A percentile compares a stretch with the other conserved stretches of the same genome.
phyloP scores from a whole-genome alignment of 2,329 filamentous ascomycete genomes.

The Aspergillus luchuensis region DNA sequence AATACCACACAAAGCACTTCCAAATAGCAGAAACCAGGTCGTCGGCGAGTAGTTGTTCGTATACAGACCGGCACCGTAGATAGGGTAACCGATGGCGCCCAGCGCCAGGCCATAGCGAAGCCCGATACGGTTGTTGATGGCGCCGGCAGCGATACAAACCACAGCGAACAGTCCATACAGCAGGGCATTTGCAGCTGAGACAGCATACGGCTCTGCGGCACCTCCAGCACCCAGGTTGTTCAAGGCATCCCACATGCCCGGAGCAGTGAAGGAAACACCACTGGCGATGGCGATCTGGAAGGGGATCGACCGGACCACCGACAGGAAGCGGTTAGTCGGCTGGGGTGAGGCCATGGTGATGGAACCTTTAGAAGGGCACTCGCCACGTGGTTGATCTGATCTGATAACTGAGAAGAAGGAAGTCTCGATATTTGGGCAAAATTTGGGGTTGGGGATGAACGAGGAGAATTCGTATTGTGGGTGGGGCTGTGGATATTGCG shows the following conservation, averaged over 20 bases:
- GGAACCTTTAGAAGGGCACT: too few relatives aligned
- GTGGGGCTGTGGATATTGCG: too few relatives aligned
- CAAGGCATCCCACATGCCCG: constrained; percentile 18
- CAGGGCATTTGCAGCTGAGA: constrained; percentile 13
- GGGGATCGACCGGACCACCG: constrained; percentile 13
- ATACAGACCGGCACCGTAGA: constrained; percentile 16
- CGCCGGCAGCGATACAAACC: constrained; percentile 15
- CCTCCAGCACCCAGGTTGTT: constrained; percentile 17
- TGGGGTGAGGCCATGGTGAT: too few relatives aligned
- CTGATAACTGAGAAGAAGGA: too few relatives aligned
- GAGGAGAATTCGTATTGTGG: too few relatives aligned
- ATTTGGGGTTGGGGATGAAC: too few relatives aligned
- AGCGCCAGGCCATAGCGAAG: constrained; percentile 12
- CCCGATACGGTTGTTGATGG: constrained; percentile 18
- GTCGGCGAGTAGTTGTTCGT: constrained; percentile 16
- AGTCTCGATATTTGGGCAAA: too few relatives aligned
- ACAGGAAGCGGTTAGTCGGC: neutral
- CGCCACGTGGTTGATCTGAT: too few relatives aligned
- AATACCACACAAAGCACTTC: constrained; percentile 14
- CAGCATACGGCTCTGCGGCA: constrained; percentile 16
- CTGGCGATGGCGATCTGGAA: constrained; percentile 18
- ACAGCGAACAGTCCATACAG: constrained; percentile 14
- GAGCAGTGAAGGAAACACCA: constrained; percentile 16
- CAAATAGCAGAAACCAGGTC: constrained; percentile 17
- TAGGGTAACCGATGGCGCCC: constrained; percentile 14